Conservation (phyloP, 495 filamentous ascomycete genomes). For the Penicillium crystallinum region DNA sequence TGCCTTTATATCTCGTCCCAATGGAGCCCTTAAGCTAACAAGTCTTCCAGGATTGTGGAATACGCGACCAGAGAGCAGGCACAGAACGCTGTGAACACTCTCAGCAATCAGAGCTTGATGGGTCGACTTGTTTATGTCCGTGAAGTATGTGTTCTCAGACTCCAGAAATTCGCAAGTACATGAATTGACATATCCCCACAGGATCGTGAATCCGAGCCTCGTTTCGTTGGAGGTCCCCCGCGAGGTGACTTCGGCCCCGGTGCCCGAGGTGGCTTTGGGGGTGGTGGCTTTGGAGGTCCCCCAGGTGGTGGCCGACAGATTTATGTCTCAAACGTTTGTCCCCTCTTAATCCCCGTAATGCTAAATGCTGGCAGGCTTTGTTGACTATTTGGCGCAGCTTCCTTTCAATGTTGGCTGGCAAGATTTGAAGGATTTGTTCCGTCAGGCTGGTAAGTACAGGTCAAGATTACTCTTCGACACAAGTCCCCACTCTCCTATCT, state of each 20-base stretch:
- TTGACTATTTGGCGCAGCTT: slow-evolving; percentile 58
- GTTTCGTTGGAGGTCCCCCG: slow-evolving; percentile 72
- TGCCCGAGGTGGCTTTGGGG: slow-evolving; percentile 38
- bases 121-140: slow-evolving; percentile 96
- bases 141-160: slow-evolving; percentile 57
- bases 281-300: slow-evolving; percentile 48
- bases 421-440: slow-evolving; percentile 97
- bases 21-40: slow-evolving; percentile 27
- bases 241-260: slow-evolving; percentile 61
- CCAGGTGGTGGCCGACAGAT: slow-evolving; percentile 72
- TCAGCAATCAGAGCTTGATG: slow-evolving; percentile 99
- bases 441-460: slow-evolving; percentile 80
- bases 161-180: neutral
- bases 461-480: slow-evolving; percentile 5
- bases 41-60: slow-evolving; percentile 85
- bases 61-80: slow-evolving; percentile 99
- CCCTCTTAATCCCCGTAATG: slow-evolving; percentile 23
- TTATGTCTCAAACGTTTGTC: slow-evolving; percentile 96
- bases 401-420: slow-evolving; percentile 98
- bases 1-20: too few species aligned
- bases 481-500: slow-evolving; percentile 8
- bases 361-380: slow-evolving; percentile 14
- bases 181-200: slow-evolving; percentile 25
- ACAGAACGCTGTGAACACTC: slow-evolving; percentile 92
- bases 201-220: slow-evolving; percentile 95